A percentile compares a stretch with the other conserved stretches of the same genome.
These are phyloP conservation scores for Myriangium duriaei DNA, from an alignment of 2,329 filamentous ascomycete species.

Conservation along the genomic window DNA sequence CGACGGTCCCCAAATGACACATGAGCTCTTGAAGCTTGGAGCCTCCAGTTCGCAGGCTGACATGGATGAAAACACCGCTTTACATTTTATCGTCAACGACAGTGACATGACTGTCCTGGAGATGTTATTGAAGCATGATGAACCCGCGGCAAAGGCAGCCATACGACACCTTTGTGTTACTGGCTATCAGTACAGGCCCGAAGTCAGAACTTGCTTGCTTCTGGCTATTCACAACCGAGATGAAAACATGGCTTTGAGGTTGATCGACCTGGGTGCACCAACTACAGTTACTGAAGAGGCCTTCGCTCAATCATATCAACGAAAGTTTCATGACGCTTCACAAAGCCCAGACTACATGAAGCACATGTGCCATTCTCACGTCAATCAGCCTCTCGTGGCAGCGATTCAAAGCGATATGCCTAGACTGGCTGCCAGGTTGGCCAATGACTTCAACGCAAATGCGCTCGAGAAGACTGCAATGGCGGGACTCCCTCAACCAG, in stretches of 20 bases:
- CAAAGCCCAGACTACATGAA: neutral
- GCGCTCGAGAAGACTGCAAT: no score
- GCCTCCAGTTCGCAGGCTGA: slow-evolving; percentile 65
- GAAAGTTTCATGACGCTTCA: neutral
- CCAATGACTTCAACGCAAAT: slow-evolving; percentile 26
- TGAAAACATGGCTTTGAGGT: slow-evolving; percentile 40
- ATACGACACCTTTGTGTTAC: slow-evolving; percentile 43
- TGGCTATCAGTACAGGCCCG: slow-evolving; percentile 22
- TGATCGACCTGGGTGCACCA: slow-evolving; percentile 53
- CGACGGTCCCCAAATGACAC: slow-evolving; percentile 53
- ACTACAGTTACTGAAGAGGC: neutral
- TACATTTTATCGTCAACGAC: slow-evolving; percentile 40
- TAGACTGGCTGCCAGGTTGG: slow-evolving; percentile 44
- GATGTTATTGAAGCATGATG: slow-evolving; percentile 41
- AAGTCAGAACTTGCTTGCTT: slow-evolving; percentile 41
- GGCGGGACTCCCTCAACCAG: no score
- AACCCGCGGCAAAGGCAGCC: slow-evolving; percentile 47
- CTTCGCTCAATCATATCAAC: neutral
- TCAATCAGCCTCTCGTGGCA: slow-evolving; percentile 54
- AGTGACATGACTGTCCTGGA: slow-evolving; percentile 14
- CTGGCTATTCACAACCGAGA: slow-evolving; percentile 46
- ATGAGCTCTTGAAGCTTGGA: slow-evolving; percentile 51
- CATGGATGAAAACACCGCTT: slow-evolving; percentile 47
- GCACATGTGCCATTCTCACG: slow-evolving; percentile 31
- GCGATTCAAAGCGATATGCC: slow-evolving; percentile 43